Conservation (phyloP, 2,329 filamentous ascomycete genomes). For the Hypocreales sp. region DNA sequence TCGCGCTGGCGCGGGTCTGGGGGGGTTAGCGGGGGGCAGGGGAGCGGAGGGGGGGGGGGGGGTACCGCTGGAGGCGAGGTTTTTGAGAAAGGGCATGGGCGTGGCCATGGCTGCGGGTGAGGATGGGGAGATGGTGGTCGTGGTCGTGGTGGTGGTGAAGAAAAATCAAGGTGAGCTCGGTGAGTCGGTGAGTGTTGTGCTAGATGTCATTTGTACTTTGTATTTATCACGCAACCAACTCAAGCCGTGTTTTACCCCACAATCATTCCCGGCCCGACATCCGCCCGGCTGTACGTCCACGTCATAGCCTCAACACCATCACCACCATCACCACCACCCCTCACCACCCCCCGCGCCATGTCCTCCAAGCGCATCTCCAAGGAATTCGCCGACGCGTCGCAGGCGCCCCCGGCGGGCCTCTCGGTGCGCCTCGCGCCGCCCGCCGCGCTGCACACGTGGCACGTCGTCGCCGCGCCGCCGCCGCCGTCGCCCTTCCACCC, state of each 20-base stretch:
- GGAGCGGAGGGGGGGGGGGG: constrained; percentile 6
- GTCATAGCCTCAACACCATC: constrained; percentile 1
- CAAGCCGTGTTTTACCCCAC: too few species aligned
- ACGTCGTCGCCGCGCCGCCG: constrained; percentile 30
- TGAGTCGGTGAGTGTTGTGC: too few species aligned
- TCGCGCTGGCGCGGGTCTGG: constrained; percentile 66
- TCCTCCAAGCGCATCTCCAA: constrained; percentile 32
- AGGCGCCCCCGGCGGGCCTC: constrained; percentile 30
- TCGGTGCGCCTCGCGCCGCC: constrained; percentile 28
- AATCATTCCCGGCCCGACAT: too few species aligned
- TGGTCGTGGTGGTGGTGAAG: background rate
- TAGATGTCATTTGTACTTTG: too few species aligned
- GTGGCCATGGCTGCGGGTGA: constrained; percentile 9
- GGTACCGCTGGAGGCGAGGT: constrained; percentile 71
- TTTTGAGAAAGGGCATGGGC: constrained; percentile 61
- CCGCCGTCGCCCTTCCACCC: constrained; percentile 34
- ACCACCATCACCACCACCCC: constrained; percentile 2
- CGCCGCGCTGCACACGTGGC: constrained; percentile 35
- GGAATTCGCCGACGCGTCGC: constrained; percentile 37
- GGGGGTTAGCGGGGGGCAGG: background rate
- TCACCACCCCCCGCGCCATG: constrained; percentile 13
- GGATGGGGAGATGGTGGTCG: background rate
- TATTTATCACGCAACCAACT: too few species aligned
- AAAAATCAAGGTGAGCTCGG: constrained; percentile 9
- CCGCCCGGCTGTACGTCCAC: background rate